Evolutionary conservation across 2,329 filamentous ascomycete species (phyloP), one percentile per base, ranked within the genome.

Genomic region (Sporothrix curviconia): DNA sequence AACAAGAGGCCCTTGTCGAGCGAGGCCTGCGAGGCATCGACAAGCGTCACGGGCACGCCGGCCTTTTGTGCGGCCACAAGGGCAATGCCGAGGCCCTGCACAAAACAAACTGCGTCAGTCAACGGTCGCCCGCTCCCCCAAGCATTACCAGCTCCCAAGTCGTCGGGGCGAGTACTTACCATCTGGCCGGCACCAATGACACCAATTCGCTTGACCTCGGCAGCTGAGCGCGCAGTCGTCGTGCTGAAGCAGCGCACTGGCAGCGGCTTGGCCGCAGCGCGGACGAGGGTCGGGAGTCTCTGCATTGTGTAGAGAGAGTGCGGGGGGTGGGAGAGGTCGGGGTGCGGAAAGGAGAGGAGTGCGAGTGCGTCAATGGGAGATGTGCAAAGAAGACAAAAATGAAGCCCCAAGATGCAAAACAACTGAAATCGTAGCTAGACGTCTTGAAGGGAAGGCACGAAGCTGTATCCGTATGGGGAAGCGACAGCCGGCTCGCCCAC

Each of bases 141-240:
- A n/a, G n/a, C n/a, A n/a, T n/a, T n/a, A n/a, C 19, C n/a, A 24
- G 19, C 19, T 4, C 39, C 36, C 36, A 14, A 5, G 7, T 22
- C n/a, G 44, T 47, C 44, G 24, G 55, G 47, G 50, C 43, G 56
- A 17, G 14, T 44, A 70, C 79, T 68, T 74, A 95, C 92, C 92
- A 97, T 96, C 72, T 97, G 94, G 28, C 94, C 94, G 55, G 92
- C 92, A 64, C 94, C 94, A 68, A 99, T 80, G 51, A 99, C 92
- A 68, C 92, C 94, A 42, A 99, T 76, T 64, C 83, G 87, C 76
- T 92, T 95, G 61, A 99, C 86, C 68, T 92, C 84, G 57, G 85
- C 83, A 60, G 83, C 83, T 7, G 49, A 4, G 43, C 80, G 78
- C 46, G 78, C 74, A 44, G 83, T 72, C 39, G 81, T 84, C 34